These are phyloP conservation scores for Tirmania nivea DNA, from an alignment of 495 filamentous ascomycete species.

Conservation along the genomic window DNA sequence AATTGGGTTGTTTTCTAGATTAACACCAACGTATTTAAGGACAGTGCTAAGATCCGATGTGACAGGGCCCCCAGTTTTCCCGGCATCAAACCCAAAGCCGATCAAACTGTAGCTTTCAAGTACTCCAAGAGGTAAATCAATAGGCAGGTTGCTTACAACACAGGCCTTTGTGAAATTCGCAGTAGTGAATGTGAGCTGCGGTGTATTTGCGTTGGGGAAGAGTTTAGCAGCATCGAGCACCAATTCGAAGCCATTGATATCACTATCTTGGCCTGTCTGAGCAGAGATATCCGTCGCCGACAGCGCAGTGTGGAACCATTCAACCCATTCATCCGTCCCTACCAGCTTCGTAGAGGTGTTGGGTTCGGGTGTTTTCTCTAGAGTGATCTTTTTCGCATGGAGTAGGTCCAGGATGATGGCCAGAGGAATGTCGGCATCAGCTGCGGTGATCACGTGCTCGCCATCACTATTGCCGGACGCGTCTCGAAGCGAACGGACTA, in stretches of 20 bases:
- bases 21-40: constrained; percentile 1
- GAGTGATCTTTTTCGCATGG: background rate
- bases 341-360: background rate
- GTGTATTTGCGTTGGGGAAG: background rate
- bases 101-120: background rate
- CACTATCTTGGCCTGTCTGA: background rate
- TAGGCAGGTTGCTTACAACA: background rate
- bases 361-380: background rate
- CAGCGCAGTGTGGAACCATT: background rate
- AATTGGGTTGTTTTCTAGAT: constrained; percentile 1
- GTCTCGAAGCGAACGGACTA: background rate
- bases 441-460: background rate
- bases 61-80: background rate
- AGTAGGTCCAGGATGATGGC: background rate
- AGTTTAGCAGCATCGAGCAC: background rate
- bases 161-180: background rate
- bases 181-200: background rate
- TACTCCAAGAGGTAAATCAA: background rate
- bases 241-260: constrained; percentile 1
- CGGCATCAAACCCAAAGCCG: background rate
- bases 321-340: background rate
- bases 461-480: background rate
- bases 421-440: background rate
- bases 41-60: background rate
- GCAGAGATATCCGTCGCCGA: background rate